Evolutionary conservation across 805 yeast genomes (phyloP), one percentile per base, ranked within the genome.

Genomic region (Kuraishia cidri): DNA sequence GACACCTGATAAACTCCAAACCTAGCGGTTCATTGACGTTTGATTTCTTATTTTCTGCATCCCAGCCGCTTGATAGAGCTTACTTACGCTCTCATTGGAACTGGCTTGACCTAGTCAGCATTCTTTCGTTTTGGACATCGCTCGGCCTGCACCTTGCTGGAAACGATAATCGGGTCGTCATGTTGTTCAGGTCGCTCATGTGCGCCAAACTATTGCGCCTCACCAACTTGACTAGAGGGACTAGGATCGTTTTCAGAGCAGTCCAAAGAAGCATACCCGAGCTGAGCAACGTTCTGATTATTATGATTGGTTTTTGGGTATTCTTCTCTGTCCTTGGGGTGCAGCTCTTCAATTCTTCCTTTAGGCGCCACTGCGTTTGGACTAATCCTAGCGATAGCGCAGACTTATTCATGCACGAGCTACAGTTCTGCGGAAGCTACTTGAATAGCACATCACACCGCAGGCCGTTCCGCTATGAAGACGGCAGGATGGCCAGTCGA

Each of bases 311-410:
- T 41, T 90, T 90, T 53, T 82, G 95, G 84, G 48, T 79, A 2
- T 61, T 88, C 16, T 82, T 86, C 51, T 82, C 90, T 1, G 76
- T 92, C 26, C 69, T 87, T 17, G 97, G 97, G 1, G 86, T 84
- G 0, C 96, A 87, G 46, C 75, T 92, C 12, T 90, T 92, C 59
- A 79, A 80, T 47, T 73, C 92, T 0, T 88, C 97, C 0, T 60
- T 87, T 0, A 62, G 85, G 31, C 64, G 98, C 32, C 84, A 73
- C 12, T 90, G 98, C 52, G 87, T 85, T 4, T 88, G 96, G 95
- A 63, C 69, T 2, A 84, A 88, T 45, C 94, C 94, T 0, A 44
- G 57, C 31, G 77, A 84, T 39, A 52, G 78, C 0, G 50, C 60
- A 18, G 86, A 79, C 28, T 72, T 69, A 1, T 87, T 52, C 45